Base-by-base conservation (phyloP, 1,139 yeast genomes). In the Starmera stellimalicola region DNA sequence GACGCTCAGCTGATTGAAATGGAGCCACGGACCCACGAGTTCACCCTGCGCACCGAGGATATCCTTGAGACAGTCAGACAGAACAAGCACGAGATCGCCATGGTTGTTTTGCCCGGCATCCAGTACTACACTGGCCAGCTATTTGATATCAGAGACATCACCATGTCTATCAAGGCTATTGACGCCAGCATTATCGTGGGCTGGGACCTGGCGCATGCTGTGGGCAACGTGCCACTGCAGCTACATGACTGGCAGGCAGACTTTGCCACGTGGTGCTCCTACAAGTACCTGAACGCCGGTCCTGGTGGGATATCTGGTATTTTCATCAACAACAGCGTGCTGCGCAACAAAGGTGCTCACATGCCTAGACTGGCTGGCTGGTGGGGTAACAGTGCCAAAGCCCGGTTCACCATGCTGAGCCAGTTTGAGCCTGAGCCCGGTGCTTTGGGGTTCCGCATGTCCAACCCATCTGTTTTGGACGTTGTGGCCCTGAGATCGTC, bases 171-270 rank as follows among this genome's bases (percentile, higher is more conserved):
- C 6, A 74, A 77, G 37, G 44, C 50, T 7, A 55, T 42, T 58
- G 12, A 16, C 17, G 3, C n/a, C 45, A 44, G 75, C 1, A 68
- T 82, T 26, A 51, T 68, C 3, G 91, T 85, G 7, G 96, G 96
- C 1, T 88, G 96, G 96, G 97, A 88, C 54, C 65, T 88, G 47
- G 97, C 97, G 1, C 97, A 88, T 54, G 95, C 94, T 1, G 93
- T 68, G 1, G 97, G 96, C 2, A 88, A 88, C 53, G 91, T 84
- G 1, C 78, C 77, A 2, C 57, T 88, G 35, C 48, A 68, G 33
- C 60, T 88, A 33, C 96, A 88, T 52, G 84, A 81, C 33, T 87
- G 96, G 95, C 62, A 68, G 33, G 93, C 83, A 2, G 97, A 88
- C 56, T 87, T 88, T 62, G 97, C 96, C 0, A 85, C 75, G 12